A percentile compares a stretch with the other conserved stretches of the same genome.
Conservation (phyloP, 129 eudicot species). For the Ambrosia artemisiifolia region DNA sequence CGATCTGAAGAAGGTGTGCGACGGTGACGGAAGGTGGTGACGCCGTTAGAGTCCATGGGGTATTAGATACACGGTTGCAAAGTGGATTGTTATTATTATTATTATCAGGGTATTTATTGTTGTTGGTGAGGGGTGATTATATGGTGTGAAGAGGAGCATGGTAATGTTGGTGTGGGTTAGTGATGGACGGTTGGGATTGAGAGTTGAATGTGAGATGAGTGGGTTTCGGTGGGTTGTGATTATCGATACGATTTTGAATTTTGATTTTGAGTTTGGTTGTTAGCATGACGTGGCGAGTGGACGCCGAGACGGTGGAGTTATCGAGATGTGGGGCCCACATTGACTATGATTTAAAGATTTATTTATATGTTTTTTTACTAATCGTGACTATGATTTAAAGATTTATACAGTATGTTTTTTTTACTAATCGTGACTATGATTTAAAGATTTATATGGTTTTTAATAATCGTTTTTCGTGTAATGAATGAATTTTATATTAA, state of each 20-base stretch:
- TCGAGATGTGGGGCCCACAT: slow-evolving; percentile 5
- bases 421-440: no score
- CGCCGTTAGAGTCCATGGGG: slow-evolving; percentile 51
- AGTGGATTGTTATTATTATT: neutral
- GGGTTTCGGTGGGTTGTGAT: slow-evolving; percentile 9
- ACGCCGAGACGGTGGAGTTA: slow-evolving; percentile 9
- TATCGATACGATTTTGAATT: slow-evolving; percentile 5
- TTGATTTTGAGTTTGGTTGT: neutral
- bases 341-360: slow-evolving; percentile 10
- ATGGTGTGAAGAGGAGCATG: neutral
- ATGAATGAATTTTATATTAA: no score
- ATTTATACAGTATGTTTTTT: no score
- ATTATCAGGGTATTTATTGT: slow-evolving; percentile 15
- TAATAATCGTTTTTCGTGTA: no score
- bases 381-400: no score
- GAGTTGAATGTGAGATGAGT: neutral
- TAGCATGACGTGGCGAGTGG: slow-evolving; percentile 31
- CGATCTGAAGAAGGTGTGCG: slow-evolving; percentile 68
- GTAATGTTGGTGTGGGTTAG: neutral
- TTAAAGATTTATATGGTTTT: no score
- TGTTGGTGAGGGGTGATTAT: slow-evolving; percentile 18
- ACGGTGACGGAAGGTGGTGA: slow-evolving; percentile 49
- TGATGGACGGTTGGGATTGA: slow-evolving; percentile 18
- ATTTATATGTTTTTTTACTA: no score
- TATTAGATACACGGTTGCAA: neutral